Percentiles rank a stretch among this genome's conserved stretches.
These are phyloP conservation scores for Adansonia madagascariensis DNA, from an alignment of 441 rosid genomes.

Conservation along the genomic window DNA sequence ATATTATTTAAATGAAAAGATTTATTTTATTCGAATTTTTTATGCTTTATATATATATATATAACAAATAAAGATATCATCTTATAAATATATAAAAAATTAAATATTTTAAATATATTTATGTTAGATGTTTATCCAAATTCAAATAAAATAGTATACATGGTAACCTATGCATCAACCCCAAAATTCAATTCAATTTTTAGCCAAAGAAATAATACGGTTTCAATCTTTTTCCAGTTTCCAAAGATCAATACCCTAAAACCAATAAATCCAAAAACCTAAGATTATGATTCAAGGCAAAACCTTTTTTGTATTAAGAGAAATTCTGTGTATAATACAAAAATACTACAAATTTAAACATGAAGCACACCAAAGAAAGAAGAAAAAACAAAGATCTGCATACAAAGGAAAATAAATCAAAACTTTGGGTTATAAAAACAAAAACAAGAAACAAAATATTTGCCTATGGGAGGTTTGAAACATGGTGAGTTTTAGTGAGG, in stretches of 20 bases:
- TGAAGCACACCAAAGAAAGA: background rate
- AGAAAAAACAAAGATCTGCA: background rate
- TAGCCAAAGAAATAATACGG: background rate
- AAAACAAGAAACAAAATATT: background rate
- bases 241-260: background rate
- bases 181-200: background rate
- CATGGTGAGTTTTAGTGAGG: conserved; percentile 24
- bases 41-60: too few species aligned
- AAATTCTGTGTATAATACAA: background rate
- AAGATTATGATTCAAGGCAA: background rate
- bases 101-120: too few species aligned
- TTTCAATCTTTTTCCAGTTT: background rate
- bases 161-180: background rate
- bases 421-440: background rate
- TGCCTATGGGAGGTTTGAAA: background rate
- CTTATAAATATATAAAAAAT: too few species aligned
- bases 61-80: too few species aligned
- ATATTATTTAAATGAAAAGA: background rate
- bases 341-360: background rate
- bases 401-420: too few species aligned
- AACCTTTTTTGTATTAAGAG: background rate
- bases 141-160: too few species aligned
- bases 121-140: too few species aligned
- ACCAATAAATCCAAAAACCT: background rate
- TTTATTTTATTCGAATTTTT: too few species aligned